A percentile compares a stretch with the other conserved stretches of the same genome.
phyloP scores from a whole-genome alignment of 352 stramenopile genomes.

The Globisporangium splendens region DNA sequence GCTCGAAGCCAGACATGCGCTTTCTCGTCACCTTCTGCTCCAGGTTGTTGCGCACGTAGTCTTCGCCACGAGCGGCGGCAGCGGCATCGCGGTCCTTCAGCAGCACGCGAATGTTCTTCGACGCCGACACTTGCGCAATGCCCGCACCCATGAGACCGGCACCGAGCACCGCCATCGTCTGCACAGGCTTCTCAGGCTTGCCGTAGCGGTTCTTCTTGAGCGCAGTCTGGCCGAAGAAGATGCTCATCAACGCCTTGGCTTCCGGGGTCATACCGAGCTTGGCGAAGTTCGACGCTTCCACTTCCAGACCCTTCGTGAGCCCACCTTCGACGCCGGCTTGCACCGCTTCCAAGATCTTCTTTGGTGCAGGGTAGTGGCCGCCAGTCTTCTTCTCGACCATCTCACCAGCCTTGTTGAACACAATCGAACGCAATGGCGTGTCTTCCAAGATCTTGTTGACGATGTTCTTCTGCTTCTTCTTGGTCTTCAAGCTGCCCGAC shows the following conservation, averaged over 20 bases:
- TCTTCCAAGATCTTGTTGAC: conserved; percentile 92
- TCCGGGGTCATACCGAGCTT: conserved; percentile 95
- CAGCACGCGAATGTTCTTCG: conserved; percentile 94
- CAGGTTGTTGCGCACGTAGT: conserved; percentile 94
- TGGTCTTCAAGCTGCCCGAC: conserved; percentile 88
- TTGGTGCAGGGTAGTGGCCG: conserved; percentile 95
- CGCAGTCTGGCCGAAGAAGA: conserved; percentile 97
- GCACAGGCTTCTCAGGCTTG: conserved; percentile 78
- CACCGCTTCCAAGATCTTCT: conserved; percentile 92
- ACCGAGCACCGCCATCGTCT: conserved; percentile 96
- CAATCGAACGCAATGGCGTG: conserved; percentile 87
- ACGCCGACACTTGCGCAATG: conserved; percentile 94
- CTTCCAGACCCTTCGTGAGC: conserved; percentile 79
- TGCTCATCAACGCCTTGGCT: conserved; percentile 95
- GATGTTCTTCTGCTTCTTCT: conserved; percentile 88
- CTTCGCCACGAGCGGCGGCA: conserved; percentile 76
- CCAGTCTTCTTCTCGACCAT: conserved; percentile 97
- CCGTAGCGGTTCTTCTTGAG: conserved; percentile 98
- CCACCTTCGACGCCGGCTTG: conserved; percentile 86
- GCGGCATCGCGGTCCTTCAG: conserved; percentile 95
- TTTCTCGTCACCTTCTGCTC: conserved; percentile 95
- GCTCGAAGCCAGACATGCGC: conserved; percentile 90
- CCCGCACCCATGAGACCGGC: conserved; percentile 98
- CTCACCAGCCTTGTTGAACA: conserved; percentile 95
- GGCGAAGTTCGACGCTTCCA: conserved; percentile 94